Evolutionary conservation across 495 filamentous ascomycete species (phyloP).

Genomic region (Evansstolkia leycettana): DNA sequence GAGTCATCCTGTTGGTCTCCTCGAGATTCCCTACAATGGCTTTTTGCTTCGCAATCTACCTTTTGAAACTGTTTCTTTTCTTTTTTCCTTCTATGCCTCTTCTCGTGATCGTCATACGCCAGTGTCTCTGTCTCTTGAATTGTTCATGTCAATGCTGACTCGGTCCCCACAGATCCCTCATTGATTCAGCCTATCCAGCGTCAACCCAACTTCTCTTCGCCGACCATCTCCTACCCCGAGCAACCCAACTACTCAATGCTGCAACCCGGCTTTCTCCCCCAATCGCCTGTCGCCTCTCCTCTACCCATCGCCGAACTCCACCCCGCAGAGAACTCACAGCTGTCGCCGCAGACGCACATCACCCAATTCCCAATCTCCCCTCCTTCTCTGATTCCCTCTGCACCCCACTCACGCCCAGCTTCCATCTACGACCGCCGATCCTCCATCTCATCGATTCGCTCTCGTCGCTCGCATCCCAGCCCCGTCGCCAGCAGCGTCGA

Average conservation of each 20-base stretch:
- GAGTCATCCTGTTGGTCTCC: too few relatives aligned
- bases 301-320: slow-evolving; percentile 17
- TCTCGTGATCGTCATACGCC: too few relatives aligned
- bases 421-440: slow-evolving; percentile 35
- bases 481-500: slow-evolving; percentile 39
- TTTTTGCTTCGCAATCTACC: too few relatives aligned
- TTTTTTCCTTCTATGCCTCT: too few relatives aligned
- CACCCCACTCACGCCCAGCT: slow-evolving; percentile 21
- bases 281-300: slow-evolving; percentile 24
- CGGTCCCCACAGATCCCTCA: slow-evolving; percentile 38
- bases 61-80: too few relatives aligned
- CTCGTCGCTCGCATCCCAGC: slow-evolving; percentile 42
- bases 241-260: slow-evolving; percentile 13
- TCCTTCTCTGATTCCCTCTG: slow-evolving; percentile 22
- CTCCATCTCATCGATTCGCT: slow-evolving; percentile 44
- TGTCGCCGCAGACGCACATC: slow-evolving; percentile 14
- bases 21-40: too few relatives aligned
- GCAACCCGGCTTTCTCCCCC: slow-evolving; percentile 17
- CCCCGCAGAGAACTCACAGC: slow-evolving; percentile 11
- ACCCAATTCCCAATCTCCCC: slow-evolving; percentile 20
- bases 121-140: too few relatives aligned
- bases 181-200: slow-evolving; percentile 38
- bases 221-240: slow-evolving; percentile 24
- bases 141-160: too few relatives aligned
- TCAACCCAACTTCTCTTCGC: slow-evolving; percentile 15